phyloP scores from a whole-genome alignment of 192 early-diverging fungal genomes.

The Oehlia diaphana region DNA sequence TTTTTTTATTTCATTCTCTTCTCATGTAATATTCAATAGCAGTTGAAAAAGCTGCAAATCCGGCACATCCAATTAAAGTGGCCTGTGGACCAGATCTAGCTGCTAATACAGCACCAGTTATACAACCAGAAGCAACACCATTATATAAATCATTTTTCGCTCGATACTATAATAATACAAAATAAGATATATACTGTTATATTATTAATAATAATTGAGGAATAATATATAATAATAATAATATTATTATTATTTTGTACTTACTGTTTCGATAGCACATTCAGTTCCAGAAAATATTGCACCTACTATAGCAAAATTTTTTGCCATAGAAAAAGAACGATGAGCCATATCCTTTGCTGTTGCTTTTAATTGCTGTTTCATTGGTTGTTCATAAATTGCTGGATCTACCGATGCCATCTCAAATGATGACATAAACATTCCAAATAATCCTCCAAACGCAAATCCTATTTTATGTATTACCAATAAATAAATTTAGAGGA shows the following conservation, averaged over 20 bases:
- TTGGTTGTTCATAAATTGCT: constrained; percentile 64
- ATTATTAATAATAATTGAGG: no score
- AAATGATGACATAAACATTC: constrained; percentile 89
- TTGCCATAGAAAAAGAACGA: constrained; percentile 79
- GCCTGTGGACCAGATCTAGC: constrained; percentile 75
- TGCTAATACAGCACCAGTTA: constrained; percentile 86
- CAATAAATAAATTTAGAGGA: background rate
- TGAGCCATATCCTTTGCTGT: constrained; percentile 89
- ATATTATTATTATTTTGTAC: constrained; percentile 12
- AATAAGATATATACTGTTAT: no score
- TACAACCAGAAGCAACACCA: constrained; percentile 83
- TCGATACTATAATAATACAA: constrained; percentile 58
- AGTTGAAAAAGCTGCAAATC: constrained; percentile 93
- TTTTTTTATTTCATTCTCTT: constrained; percentile 37
- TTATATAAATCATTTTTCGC: constrained; percentile 96
- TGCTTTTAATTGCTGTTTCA: constrained; percentile 81
- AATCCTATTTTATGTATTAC: constrained; percentile 59
- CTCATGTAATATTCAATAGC: constrained; percentile 91
- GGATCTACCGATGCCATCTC: constrained; percentile 77
- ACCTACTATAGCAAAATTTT: constrained; percentile 91
- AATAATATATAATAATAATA: no score
- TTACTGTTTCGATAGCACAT: constrained; percentile 89
- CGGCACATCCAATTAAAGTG: constrained; percentile 77
- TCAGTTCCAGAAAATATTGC: constrained; percentile 92
- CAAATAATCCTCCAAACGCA: constrained; percentile 86